These are phyloP conservation scores for Scedosporium minutisporum DNA, from an alignment of 2,329 filamentous ascomycete species.

Conservation along the genomic window DNA sequence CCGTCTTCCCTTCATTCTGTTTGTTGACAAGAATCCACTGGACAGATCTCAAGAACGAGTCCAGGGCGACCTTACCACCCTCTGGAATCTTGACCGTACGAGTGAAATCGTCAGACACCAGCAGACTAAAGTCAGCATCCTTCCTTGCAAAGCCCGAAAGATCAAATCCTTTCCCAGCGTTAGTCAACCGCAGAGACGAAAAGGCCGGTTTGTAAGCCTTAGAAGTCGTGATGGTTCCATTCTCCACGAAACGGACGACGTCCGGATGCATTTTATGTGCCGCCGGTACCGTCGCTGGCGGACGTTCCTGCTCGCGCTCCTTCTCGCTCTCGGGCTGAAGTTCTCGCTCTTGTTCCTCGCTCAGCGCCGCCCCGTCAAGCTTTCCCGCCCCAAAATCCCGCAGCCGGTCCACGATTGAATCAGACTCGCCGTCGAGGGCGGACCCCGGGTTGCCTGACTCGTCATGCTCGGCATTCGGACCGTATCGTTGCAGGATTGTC, in stretches of 20 bases:
- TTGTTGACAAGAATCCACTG: constrained; percentile 40
- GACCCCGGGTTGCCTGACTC: not conserved
- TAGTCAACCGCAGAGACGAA: constrained; percentile 27
- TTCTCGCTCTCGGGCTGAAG: constrained; percentile 54
- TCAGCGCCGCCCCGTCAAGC: constrained; percentile 25
- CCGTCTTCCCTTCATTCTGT: constrained; percentile 2
- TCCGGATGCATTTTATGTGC: constrained; percentile 32
- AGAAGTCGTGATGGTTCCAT: constrained; percentile 22
- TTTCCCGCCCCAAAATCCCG: not conserved
- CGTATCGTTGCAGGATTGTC: constrained; percentile 41
- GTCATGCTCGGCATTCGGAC: constrained; percentile 16
- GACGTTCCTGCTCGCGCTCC: constrained; percentile 45
- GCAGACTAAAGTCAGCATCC: constrained; percentile 27
- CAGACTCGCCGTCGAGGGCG: not conserved
- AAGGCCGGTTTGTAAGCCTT: constrained; percentile 29
- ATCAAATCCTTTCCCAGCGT: constrained; percentile 18
- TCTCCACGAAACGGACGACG: constrained; percentile 28
- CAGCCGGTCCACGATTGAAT: not conserved
- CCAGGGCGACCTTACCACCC: constrained; percentile 15
- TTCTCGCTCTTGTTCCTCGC: constrained; percentile 63
- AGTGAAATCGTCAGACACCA: constrained; percentile 42
- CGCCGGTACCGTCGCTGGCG: constrained; percentile 26
- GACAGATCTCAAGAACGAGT: constrained; percentile 42
- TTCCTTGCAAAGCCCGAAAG: constrained; percentile 16
- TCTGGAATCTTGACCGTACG: constrained; percentile 24